Evolutionary conservation across 225 moss, liverwort and hornwort species (phyloP), one percentile per base, ranked within the genome.

Genomic region (Pleurozium schreberi): DNA sequence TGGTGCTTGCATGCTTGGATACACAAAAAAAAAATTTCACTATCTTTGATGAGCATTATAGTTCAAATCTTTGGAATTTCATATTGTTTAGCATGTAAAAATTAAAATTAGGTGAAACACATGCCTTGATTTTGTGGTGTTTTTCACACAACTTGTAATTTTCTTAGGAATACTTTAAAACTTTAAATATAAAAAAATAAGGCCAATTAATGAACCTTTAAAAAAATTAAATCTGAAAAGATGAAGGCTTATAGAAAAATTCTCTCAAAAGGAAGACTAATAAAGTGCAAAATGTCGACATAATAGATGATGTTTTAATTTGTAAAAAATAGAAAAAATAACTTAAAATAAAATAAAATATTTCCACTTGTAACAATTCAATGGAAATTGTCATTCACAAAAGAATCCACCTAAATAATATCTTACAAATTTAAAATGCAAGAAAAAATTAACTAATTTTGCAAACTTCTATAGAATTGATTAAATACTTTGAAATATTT

Each of bases 31-130:
- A n/a, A n/a, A n/a, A n/a, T n/a, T n/a, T n/a, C n/a, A n/a, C n/a
- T n/a, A n/a, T n/a, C n/a, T 42, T 69, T 26, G 15, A 70, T 42
- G 15, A 14, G 70, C 3, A 26, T 0, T 0, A 0, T 0, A 70
- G 15, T 14, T 27, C 9, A 42, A 42, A 27, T 26, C 8, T 42
- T 42, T 9, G 5, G 2, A 15, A 70, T 26, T 40, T 42, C 21
- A 69, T 40, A 22, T 9, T n/a, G n/a, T n/a, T n/a, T 42, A 26
- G 5, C 14, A 26, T 26, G 5, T 70, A 3, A 70, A 70, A 70
- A 42, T 42, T n/a, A n/a, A n/a, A n/a, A n/a, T n/a, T n/a, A n/a
- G n/a, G n/a, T n/a, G n/a, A n/a, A n/a, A n/a, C n/a, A n/a, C n/a
- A n/a, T n/a, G n/a, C n/a, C n/a, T n/a, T n/a, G n/a, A n/a, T n/a